These are phyloP conservation scores for Mycena capillaripes DNA, from an alignment of 768 basidiomycete species.

Conservation along the genomic window DNA sequence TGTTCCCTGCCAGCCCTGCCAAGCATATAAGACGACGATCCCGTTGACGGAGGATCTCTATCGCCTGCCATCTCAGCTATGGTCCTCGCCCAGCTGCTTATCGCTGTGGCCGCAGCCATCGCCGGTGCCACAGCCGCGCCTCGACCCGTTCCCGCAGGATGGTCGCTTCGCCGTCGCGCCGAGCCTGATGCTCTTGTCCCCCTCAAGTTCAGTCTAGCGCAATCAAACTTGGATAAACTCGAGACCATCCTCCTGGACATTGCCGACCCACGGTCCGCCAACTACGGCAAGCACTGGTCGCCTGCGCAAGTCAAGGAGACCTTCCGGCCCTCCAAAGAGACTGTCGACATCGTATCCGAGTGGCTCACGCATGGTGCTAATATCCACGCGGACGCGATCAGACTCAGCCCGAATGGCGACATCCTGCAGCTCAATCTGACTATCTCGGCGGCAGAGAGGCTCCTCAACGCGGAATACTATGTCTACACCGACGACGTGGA, in stretches of 20 bases:
- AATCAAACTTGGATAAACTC: conserved; percentile 14
- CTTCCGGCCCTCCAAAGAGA: conserved; percentile 16
- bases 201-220: conserved; percentile 21
- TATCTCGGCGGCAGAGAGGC: conserved; percentile 18
- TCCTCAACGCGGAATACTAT: conserved; percentile 19
- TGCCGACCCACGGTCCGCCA: conserved; percentile 15
- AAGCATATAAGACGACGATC: too few relatives aligned
- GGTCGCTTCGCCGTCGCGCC: conserved; percentile 21
- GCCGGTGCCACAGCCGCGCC: too few relatives aligned
- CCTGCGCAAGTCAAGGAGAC: conserved; percentile 20
- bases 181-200: conserved; percentile 17
- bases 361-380: conserved; percentile 13
- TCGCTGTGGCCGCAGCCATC: too few relatives aligned
- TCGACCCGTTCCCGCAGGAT: conserved; percentile 19
- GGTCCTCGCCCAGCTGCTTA: too few relatives aligned
- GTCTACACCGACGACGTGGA: conserved; percentile 11
- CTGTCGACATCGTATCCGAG: conserved; percentile 8
- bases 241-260: conserved; percentile 16
- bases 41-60: too few relatives aligned
- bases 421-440: conserved; percentile 12
- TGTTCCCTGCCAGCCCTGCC: too few relatives aligned
- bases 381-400: conserved; percentile 9
- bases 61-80: too few relatives aligned
- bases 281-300: conserved; percentile 24
- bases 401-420: conserved; percentile 7